Conservation (phyloP, 2,329 filamentous ascomycete genomes). For the Phialophora tarda region DNA sequence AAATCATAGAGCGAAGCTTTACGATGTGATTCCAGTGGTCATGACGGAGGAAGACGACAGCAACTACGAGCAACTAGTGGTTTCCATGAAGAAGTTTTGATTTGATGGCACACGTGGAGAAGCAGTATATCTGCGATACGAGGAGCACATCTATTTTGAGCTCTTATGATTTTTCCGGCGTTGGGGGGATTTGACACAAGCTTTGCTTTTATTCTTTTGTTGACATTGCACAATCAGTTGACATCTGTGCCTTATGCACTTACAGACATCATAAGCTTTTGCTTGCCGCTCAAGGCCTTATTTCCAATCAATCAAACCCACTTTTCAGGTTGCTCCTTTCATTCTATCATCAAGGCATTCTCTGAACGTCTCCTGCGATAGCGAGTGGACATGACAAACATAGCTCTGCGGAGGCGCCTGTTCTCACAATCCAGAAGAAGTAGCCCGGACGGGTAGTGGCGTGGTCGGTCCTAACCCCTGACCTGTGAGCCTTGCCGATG, state of each 20-base stretch:
- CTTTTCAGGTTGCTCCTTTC: neutral
- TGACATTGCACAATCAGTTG: neutral
- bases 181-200: neutral
- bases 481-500: too few species aligned
- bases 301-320: neutral
- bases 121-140: neutral
- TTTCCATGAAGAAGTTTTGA: neutral
- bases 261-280: neutral
- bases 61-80: neutral
- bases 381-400: too few species aligned
- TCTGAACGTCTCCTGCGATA: too few species aligned
- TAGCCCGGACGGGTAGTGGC: too few species aligned
- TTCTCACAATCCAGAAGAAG: too few species aligned
- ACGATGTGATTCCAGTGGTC: neutral
- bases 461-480: too few species aligned
- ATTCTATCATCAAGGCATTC: too few species aligned
- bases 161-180: neutral
- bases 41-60: neutral
- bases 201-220: neutral
- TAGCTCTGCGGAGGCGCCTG: too few species aligned
- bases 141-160: neutral
- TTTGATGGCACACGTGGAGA: neutral
- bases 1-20: constrained; percentile 20
- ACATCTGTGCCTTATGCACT: constrained; percentile 1
- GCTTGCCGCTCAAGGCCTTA: neutral